Percentiles rank a stretch among this genome's conserved stretches.
These are phyloP conservation scores for Lathyrus aphaca DNA, from an alignment of 306 rosid genomes.

Conservation along the genomic window DNA sequence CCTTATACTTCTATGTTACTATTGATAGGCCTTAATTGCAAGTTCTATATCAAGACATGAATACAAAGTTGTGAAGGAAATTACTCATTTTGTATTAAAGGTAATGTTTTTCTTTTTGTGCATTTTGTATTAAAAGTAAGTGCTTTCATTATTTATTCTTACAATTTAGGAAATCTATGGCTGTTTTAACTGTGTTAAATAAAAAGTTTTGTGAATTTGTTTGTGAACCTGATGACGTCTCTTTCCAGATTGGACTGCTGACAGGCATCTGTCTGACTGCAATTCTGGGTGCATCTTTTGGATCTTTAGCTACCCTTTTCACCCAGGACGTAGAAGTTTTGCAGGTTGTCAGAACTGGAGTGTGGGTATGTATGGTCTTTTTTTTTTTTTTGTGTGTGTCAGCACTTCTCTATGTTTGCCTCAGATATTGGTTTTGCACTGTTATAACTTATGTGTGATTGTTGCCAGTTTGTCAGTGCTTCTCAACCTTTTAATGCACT, in stretches of 20 bases:
- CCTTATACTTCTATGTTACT: conserved; percentile 35
- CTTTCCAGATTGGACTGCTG: conserved; percentile 75
- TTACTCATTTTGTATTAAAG: conserved; percentile 61
- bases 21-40: conserved; percentile 81
- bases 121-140: conserved; percentile 61
- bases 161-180: conserved; percentile 4
- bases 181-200: conserved; percentile 28
- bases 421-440: conserved; percentile 28
- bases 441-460: conserved; percentile 29
- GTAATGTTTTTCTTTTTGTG: conserved; percentile 41
- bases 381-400: conserved; percentile 28
- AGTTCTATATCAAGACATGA: conserved; percentile 83
- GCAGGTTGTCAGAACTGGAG: conserved; percentile 68
- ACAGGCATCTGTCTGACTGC: conserved; percentile 69
- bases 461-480: conserved; percentile 77
- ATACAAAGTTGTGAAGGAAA: conserved; percentile 73
- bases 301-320: conserved; percentile 77
- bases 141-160: conserved; percentile 23
- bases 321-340: conserved; percentile 85
- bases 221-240: conserved; percentile 39
- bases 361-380: conserved; percentile 60
- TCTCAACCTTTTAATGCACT: conserved; percentile 91
- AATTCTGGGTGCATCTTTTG: conserved; percentile 77
- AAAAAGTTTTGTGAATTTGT: conserved; percentile 30
- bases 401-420: conserved; percentile 16